A percentile compares a stretch with the other conserved stretches of the same genome.
These are phyloP conservation scores for Candida peoriensis DNA, from an alignment of 805 yeast species.

Conservation along the genomic window DNA sequence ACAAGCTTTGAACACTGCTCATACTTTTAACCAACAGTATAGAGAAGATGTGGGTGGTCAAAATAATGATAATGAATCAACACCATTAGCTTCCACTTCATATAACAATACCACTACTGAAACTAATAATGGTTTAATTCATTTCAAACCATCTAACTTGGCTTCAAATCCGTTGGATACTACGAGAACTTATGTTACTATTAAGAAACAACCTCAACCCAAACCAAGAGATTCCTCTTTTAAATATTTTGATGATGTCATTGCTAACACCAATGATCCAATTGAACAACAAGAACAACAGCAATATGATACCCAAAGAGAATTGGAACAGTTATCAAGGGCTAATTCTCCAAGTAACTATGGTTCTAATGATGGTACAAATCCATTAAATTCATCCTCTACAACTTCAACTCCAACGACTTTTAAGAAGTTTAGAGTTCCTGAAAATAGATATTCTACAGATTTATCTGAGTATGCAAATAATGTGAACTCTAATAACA, in stretches of 20 bases:
- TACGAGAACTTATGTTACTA: conserved; percentile 59
- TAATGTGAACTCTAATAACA: conserved; percentile 1
- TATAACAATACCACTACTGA: too few species aligned
- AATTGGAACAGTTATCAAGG: conserved; percentile 8
- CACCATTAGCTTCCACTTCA: too few species aligned
- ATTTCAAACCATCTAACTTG: conserved; percentile 40
- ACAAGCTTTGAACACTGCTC: too few species aligned
- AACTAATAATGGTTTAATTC: conserved; percentile 5
- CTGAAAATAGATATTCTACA: conserved; percentile 12
- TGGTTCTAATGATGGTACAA: conserved; percentile 12
- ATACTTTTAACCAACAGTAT: too few species aligned
- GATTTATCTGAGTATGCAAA: conserved; percentile 15
- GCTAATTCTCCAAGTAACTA: conserved; percentile 17
- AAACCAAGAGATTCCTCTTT: conserved; percentile 10
- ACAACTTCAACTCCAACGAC: conserved; percentile 10
- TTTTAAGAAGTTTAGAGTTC: conserved; percentile 15
- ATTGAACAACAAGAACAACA: conserved; percentile 9
- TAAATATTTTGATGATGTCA: conserved; percentile 16
- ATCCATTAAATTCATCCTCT: conserved; percentile 1
- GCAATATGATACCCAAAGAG: conserved; percentile 4
- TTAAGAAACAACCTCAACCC: conserved; percentile 49
- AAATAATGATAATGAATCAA: too few species aligned
- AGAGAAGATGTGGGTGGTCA: too few species aligned
- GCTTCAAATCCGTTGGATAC: conserved; percentile 70
- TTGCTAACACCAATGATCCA: too few species aligned